Evolutionary conservation across 306 rosid genomes (phyloP).

Genomic region (Acacia melanoxylon): DNA sequence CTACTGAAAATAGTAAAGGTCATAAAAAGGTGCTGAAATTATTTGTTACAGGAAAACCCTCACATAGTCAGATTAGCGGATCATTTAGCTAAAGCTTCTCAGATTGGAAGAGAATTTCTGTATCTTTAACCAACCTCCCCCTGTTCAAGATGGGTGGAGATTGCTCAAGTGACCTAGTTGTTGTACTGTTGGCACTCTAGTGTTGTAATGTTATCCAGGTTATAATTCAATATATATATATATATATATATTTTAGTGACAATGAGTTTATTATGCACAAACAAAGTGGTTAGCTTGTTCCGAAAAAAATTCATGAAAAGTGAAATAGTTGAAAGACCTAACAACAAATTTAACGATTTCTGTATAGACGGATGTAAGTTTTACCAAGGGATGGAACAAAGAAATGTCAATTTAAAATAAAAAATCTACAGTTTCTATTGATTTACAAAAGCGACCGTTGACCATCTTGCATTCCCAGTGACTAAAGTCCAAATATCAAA

Average conservation of each 20-base stretch:
- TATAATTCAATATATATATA: too few relatives aligned
- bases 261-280: neutral
- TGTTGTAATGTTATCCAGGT: too few relatives aligned
- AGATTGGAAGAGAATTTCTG: too few relatives aligned
- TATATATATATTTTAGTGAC: neutral
- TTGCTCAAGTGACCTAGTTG: too few relatives aligned
- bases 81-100: too few relatives aligned
- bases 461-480: neutral
- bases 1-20: neutral
- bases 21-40: conserved; percentile 8
- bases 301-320: conserved; percentile 8
- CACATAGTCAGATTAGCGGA: too few relatives aligned
- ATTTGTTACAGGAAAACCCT: neutral
- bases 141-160: too few relatives aligned
- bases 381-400: neutral
- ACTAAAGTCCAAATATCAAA: neutral
- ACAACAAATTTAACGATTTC: neutral
- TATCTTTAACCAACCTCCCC: too few relatives aligned
- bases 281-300: conserved; percentile 15
- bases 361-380: neutral
- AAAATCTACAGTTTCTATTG: neutral
- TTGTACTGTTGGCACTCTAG: too few relatives aligned
- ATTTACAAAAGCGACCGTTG: neutral
- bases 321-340: neutral
- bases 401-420: neutral